Evolutionary conservation across 495 filamentous ascomycete genomes (phyloP).

Genomic region (Achaetomiella virescens): DNA sequence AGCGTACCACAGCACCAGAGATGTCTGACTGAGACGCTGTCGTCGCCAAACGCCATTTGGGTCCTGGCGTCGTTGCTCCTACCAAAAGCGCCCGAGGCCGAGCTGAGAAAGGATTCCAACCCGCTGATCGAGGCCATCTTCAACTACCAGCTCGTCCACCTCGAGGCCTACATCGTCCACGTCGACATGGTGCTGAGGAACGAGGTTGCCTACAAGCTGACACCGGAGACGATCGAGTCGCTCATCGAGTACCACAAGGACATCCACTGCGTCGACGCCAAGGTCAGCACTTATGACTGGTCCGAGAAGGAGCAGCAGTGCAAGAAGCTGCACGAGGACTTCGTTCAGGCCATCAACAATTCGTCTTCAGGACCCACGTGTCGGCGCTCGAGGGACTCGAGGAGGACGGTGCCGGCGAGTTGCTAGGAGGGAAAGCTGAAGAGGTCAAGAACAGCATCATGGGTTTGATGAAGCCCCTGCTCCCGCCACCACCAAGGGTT

Average conservation of each 20-base stretch:
- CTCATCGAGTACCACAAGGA: slow-evolving; percentile 97
- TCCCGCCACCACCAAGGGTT: slow-evolving; percentile 87
- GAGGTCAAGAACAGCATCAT: slow-evolving; percentile 87
- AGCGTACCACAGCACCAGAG: slow-evolving; percentile 93
- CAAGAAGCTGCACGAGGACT: slow-evolving; percentile 97
- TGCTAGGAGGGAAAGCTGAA: slow-evolving; percentile 85
- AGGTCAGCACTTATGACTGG: slow-evolving; percentile 90
- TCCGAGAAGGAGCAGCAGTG: slow-evolving; percentile 91
- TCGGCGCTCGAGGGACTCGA: slow-evolving; percentile 91
- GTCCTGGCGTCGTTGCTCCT: slow-evolving; percentile 91
- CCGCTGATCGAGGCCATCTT: slow-evolving; percentile 84
- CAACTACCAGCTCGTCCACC: slow-evolving; percentile 90
- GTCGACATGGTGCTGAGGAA: slow-evolving; percentile 98
- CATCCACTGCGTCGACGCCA: slow-evolving; percentile 84
- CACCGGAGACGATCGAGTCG: slow-evolving; percentile 90
- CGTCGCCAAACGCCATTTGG: slow-evolving; percentile 90
- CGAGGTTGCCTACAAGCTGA: slow-evolving; percentile 97
- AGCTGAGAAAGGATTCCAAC: slow-evolving; percentile 79
- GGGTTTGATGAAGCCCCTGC: slow-evolving; percentile 77
- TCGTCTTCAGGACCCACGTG: slow-evolving; percentile 86
- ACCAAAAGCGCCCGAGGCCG: slow-evolving; percentile 80
- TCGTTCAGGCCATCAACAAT: slow-evolving; percentile 97
- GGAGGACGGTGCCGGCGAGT: slow-evolving; percentile 92
- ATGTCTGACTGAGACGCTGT: slow-evolving; percentile 95
- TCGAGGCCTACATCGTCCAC: slow-evolving; percentile 97